A percentile compares a stretch with the other conserved stretches of the same genome.
Evolutionary conservation across 2,329 filamentous ascomycete species (phyloP).

Genomic region (Hypoxylon sp.): DNA sequence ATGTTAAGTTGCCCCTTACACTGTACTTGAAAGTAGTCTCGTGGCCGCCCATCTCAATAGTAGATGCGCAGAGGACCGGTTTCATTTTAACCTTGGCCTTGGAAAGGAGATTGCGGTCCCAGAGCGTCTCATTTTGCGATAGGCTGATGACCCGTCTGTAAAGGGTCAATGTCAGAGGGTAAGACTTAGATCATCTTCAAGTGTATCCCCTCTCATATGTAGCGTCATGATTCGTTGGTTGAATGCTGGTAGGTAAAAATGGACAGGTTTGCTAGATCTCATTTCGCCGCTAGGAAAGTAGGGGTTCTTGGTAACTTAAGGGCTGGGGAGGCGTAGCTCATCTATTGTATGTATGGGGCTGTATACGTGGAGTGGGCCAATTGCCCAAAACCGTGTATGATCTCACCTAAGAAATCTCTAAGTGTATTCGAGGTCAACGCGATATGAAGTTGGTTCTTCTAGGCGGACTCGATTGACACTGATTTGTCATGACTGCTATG

Average conservation of each 20-base stretch:
- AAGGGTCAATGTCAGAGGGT: neutral
- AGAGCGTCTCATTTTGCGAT: neutral
- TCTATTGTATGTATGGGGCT: no score
- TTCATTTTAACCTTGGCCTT: neutral
- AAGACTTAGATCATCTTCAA: neutral
- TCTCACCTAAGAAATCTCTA: neutral
- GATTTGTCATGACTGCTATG: no score
- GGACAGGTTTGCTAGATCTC: neutral
- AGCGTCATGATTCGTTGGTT: neutral
- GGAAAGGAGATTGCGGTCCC: neutral
- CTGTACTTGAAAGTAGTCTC: neutral
- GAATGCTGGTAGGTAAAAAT: neutral
- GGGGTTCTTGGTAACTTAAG: neutral
- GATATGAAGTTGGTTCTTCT: neutral
- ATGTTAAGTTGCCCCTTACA: neutral
- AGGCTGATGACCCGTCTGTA: neutral
- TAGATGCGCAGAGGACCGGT: neutral
- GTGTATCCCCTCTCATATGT: neutral
- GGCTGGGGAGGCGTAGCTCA: neutral
- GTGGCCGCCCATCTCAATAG: neutral
- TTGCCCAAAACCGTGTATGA: no score
- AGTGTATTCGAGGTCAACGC: neutral
- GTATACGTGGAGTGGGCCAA: no score
- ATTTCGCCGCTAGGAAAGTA: neutral
- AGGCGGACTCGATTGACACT: no score